phyloP scores from a whole-genome alignment of 805 yeast species.

The Pichia nanzhaoensis region DNA sequence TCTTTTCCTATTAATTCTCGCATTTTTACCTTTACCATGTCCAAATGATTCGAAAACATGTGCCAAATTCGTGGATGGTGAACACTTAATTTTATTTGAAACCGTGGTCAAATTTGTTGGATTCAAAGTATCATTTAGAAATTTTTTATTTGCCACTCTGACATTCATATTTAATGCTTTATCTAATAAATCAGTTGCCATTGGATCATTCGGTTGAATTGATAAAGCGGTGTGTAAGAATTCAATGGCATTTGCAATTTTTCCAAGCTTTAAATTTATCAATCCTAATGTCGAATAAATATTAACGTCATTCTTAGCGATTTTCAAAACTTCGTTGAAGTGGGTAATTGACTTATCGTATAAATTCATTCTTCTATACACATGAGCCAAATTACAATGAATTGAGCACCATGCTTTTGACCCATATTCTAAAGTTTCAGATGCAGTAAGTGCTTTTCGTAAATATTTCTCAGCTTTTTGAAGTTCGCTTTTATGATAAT shows the following conservation, averaged over 20 bases:
- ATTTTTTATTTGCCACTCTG: slow-evolving; percentile 20
- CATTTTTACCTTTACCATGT: not conserved
- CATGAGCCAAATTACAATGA: slow-evolving; percentile 83
- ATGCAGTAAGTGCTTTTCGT: slow-evolving; percentile 62
- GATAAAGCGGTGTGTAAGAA: slow-evolving; percentile 77
- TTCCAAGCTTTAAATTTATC: slow-evolving; percentile 64
- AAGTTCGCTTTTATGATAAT: slow-evolving; percentile 67
- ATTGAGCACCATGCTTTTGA: slow-evolving; percentile 81
- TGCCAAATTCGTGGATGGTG: not conserved
- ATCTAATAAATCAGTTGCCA: slow-evolving; percentile 72
- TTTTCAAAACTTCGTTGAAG: slow-evolving; percentile 67
- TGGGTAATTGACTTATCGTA: slow-evolving; percentile 63
- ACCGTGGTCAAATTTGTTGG: not conserved
- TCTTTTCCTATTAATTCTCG: not conserved
- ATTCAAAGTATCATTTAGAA: slow-evolving; percentile 5
- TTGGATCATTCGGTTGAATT: slow-evolving; percentile 70
- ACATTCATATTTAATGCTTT: slow-evolving; percentile 67
- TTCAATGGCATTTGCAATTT: slow-evolving; percentile 61
- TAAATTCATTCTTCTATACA: slow-evolving; percentile 60
- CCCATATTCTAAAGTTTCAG: slow-evolving; percentile 64
- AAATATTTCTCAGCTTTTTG: slow-evolving; percentile 64
- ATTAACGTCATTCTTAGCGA: slow-evolving; percentile 62
- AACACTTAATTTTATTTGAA: not conserved
- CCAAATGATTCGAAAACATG: slow-evolving; percentile 2
- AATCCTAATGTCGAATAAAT: slow-evolving; percentile 81